These are phyloP conservation scores for Gilbertella persicaria DNA, from an alignment of 371 early-diverging fungal species.

Conservation along the genomic window DNA sequence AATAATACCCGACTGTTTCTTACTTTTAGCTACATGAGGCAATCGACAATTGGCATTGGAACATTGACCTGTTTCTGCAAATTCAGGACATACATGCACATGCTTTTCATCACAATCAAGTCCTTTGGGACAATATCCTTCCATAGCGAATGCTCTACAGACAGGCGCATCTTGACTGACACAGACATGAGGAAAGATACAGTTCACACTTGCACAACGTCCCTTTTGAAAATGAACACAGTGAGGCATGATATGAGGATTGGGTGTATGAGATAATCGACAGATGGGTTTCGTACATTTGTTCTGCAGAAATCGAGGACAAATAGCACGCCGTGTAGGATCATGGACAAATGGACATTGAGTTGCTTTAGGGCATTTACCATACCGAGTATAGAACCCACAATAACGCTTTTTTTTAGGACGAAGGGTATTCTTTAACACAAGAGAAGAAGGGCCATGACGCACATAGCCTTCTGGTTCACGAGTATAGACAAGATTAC, in stretches of 20 bases:
- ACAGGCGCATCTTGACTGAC: constrained; percentile 56
- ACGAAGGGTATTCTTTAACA: constrained; percentile 19
- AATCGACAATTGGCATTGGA: constrained; percentile 60
- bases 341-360: constrained; percentile 55
- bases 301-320: constrained; percentile 52
- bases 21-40: constrained; percentile 53
- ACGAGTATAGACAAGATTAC: constrained; percentile 42
- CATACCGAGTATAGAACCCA: constrained; percentile 48
- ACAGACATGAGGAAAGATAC: constrained; percentile 55
- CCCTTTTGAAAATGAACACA: constrained; percentile 59
- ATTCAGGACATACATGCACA: constrained; percentile 62
- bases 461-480: constrained; percentile 47
- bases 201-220: constrained; percentile 47
- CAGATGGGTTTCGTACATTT: constrained; percentile 44
- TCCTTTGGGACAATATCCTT: constrained; percentile 60
- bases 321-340: constrained; percentile 53
- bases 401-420: constrained; percentile 28
- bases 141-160: constrained; percentile 57
- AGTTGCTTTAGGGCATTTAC: constrained; percentile 30
- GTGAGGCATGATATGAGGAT: constrained; percentile 52
- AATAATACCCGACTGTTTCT: constrained; percentile 26
- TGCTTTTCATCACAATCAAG: constrained; percentile 52
- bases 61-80: constrained; percentile 55
- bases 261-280: constrained; percentile 52
- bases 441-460: constrained; percentile 34